Evolutionary conservation across 2,329 filamentous ascomycete species (phyloP), one percentile per base, ranked within the genome.

Genomic region (Sclerotinia trifoliorum): DNA sequence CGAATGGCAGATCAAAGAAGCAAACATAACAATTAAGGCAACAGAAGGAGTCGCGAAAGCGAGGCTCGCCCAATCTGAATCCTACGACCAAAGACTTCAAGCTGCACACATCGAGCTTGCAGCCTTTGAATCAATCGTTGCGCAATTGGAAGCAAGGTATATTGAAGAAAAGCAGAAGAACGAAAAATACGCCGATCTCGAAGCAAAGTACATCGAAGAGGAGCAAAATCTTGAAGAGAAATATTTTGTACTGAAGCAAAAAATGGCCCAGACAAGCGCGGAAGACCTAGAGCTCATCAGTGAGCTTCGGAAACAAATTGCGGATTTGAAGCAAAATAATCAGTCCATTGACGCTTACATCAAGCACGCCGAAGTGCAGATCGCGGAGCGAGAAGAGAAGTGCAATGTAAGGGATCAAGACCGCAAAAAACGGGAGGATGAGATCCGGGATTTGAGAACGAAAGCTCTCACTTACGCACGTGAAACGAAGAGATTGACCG

Each of bases 71-170:
- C 29, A 63, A 39, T 17, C 32, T 32, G 60, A 52, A 63, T 63
- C 60, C 60, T 63, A 63, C 32, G 60, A 52, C 60, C 60, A 63
- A 51, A 39, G 60, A 51, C 60, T 63, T 63, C 46, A 51, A 63
- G 60, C 60, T 5, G 60, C 60, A 51, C 60, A 63, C 3, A 51
- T 11, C 21, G 29, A 63, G 26, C 29, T 63, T 26, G n/a, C 29
- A 51, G 60, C 60, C 51, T 63, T 24, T 32, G 60, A 52, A 15
- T 17, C 21, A 39, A 26, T 39, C n/a, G 46, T 26, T 42, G 44
- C 29, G 15, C 32, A 51, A 35, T 51, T 51, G 5, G 60, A 63
- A 52, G 21, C 55, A 57, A 35, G 35, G 1, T 57, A 42, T 26
- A 57, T 57, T 6, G 55, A 39, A 26, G 55, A 57, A 17, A 57